phyloP scores from a whole-genome alignment of 2,329 filamentous ascomycete species.

The Torrubiella hemipterigena region DNA sequence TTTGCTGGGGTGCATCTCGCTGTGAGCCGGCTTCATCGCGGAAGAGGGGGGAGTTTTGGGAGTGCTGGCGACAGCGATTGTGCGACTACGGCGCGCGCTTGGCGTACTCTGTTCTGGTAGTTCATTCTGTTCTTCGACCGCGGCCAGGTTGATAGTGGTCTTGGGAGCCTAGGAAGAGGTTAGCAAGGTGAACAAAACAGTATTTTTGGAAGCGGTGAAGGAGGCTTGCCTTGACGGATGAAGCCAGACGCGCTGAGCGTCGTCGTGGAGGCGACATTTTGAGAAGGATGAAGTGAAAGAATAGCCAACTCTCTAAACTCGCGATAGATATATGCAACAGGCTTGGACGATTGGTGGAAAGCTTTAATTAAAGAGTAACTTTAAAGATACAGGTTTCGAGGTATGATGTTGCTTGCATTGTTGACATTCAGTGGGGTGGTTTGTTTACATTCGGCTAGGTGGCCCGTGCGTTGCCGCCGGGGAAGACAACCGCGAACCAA shows the following conservation, averaged over 20 bases:
- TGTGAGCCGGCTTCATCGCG: constrained; percentile 55
- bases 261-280: constrained; percentile 29
- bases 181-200: constrained; percentile 5
- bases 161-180: constrained; percentile 15
- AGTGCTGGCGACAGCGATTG: constrained; percentile 6
- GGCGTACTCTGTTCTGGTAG: neutral
- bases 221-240: constrained; percentile 21
- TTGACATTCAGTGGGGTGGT: too few species aligned
- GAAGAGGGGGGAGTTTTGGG: constrained; percentile 51
- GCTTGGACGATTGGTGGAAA: too few species aligned
- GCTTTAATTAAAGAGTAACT: too few species aligned
- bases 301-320: too few species aligned
- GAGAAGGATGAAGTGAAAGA: too few species aligned
- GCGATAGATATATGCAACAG: too few species aligned
- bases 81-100: constrained; percentile 18
- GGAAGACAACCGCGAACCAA: too few species aligned
- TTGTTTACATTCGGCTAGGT: too few species aligned
- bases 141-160: constrained; percentile 21
- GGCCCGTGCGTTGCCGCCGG: too few species aligned
- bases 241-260: constrained; percentile 31
- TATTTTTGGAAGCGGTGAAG: neutral
- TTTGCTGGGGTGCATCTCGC: constrained; percentile 88
- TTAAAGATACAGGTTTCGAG: too few species aligned
- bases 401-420: too few species aligned
- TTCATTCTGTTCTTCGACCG: constrained; percentile 33